Evolutionary conservation across 345 rosid species (phyloP), one percentile per base, ranked within the genome.

Genomic region (Combretum micranthum): DNA sequence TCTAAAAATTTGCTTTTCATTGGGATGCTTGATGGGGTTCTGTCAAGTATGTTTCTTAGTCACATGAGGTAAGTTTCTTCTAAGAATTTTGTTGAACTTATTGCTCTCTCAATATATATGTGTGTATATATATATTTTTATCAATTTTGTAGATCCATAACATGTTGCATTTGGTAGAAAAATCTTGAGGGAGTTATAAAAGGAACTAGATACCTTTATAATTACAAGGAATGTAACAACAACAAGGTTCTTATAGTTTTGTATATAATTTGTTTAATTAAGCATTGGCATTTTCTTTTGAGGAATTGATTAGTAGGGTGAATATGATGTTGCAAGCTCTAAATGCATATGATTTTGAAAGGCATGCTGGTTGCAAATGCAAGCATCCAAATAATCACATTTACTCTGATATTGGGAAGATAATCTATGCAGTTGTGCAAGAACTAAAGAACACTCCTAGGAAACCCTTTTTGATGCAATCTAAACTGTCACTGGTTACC

Each of bases 331-430:
- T 74, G 66, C 77, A 83, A 86, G 61, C 74, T 66, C 66, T 80
- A 48, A 83, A 80, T 62, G 84, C 86, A 10, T 80, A 76, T 59
- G 86, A 80, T 60, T 76, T 83, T 70, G 89, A 83, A 76, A 77
- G 77, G 19, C 89, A 78, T 58, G 89, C 89, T 62, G 76, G 66
- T 48, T 83, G 89, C 82, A 83, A 80, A 75, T 78, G 86, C 57
- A 83, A 80, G 66, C 89, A 80, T 68, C 89, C 89, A 11, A 80
- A 83, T 49, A 83, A 80, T 74, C 85, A 80, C 57, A 83, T 83
- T 59, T 83, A 80, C 75, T 80, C 80, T 56, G 83, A 76, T 66
- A 83, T 72, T 52, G 89, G 89, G 44, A 83, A 80, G 80, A 83
- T 85, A 55, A 70, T 83, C 45, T 83, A 83, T 57, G 78, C 75